Base-by-base conservation (phyloP, 1,284 basidiomycete genomes). In the Sutorius eximius region DNA sequence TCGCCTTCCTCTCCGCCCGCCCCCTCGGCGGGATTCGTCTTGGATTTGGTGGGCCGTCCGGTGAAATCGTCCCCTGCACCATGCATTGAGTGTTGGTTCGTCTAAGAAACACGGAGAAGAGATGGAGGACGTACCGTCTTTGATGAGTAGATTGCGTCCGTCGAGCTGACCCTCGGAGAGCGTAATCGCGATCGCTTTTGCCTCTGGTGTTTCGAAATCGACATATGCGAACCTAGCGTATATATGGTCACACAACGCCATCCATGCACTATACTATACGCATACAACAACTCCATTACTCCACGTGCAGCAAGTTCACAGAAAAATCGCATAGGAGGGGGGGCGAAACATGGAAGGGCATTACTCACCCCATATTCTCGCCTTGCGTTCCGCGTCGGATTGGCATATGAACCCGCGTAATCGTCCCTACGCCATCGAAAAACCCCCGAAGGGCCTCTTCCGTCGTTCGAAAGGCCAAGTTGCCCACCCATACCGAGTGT, bases 401-500 rank as follows among this genome's bases (percentile, higher is more conserved):
- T 10, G 89, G 89, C 83, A 92, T 84, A 67, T 90, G 77, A 60
- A 91, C 74, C 43, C 90, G 76, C 24, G 87, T 89, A 58, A 90
- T 82, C 67, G 86, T 87, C 32, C 89, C 85, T 32, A 78, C 85
- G 3, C 80, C 83, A 54, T 84, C 80, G 67, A 97, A 89, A 72
- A 93, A 93, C 18, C 73, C 72, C 45, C 80, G 79, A 30, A 98
- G 74, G 9, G 84, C 76, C 15, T 89, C 86, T 46, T 82, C 74
- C 0, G 87, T 91, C 18, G 95, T 98, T 72, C 91, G 91, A 81
- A 92, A 99, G 18, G 91, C 83, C 67, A 99, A 70, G 72, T 99
- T 99, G 44, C 97, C 96, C 37, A 98, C 86, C 93, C 96, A 99
- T 36, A 99, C 79, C 3, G 91, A 93, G 65, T 93, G 87, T 66